Conservation (phyloP, 2,329 filamentous ascomycete species). For the Falciphora oryzae region DNA sequence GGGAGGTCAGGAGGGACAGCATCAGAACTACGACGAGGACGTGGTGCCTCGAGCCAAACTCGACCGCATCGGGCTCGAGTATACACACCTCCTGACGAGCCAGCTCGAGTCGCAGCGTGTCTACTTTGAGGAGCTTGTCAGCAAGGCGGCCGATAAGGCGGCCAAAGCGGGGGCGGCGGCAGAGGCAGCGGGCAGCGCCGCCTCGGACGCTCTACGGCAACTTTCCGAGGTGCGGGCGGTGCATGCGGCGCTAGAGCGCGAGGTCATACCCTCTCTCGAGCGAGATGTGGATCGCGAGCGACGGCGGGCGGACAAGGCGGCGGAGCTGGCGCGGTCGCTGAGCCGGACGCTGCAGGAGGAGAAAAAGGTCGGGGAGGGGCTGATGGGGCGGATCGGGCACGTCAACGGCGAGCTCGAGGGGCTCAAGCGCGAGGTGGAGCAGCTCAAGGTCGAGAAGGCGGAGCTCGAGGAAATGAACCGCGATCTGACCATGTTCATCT, state of each 20-base stretch:
- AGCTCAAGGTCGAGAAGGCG: conserved; percentile 55
- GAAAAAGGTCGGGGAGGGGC: conserved; percentile 72
- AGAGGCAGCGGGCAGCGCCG: conserved; percentile 50
- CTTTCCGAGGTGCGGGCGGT: conserved; percentile 47
- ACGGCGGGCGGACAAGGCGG: conserved; percentile 63
- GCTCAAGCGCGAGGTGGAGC: conserved; percentile 51
- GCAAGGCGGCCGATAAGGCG: conserved; percentile 85
- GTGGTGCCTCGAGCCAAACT: conserved; percentile 65
- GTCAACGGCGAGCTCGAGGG: conserved; percentile 57
- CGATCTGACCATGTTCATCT: conserved; percentile 83
- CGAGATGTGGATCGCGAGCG: conserved; percentile 65
- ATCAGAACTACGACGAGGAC: conserved; percentile 39
- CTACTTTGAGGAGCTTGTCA: conserved; percentile 91
- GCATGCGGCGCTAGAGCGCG: conserved; percentile 43
- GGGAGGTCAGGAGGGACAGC: conserved; percentile 2
- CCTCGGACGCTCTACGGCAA: conserved; percentile 42
- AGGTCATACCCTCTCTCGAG: conserved; percentile 64
- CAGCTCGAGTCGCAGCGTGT: conserved; percentile 88
- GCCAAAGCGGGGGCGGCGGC: conserved; percentile 64
- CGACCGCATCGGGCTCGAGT: conserved; percentile 82
- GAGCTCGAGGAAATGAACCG: conserved; percentile 82
- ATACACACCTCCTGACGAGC: conserved; percentile 86
- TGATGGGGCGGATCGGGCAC: conserved; percentile 77
- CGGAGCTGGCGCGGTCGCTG: conserved; percentile 69
- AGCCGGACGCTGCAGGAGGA: conserved; percentile 78